Percentiles rank a stretch among this genome's conserved stretches.
Conservation (phyloP, 169 alveolate species). For the Cyclospora cayetanensis region DNA sequence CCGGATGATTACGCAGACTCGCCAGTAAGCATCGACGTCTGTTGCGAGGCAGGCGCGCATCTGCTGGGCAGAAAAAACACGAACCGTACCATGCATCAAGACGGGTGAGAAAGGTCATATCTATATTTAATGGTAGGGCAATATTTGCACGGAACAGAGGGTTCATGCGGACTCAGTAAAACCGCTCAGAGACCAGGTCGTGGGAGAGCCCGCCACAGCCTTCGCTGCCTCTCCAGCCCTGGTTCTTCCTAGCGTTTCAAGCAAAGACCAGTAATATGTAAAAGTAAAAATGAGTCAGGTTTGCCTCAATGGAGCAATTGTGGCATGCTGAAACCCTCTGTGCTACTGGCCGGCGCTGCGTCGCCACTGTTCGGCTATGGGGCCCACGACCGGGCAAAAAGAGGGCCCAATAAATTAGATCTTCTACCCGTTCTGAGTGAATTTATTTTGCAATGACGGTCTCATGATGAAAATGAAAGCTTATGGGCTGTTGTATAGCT, state of each 20-base stretch:
- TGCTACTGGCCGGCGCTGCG: constrained; percentile 52
- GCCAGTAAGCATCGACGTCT: constrained; percentile 39
- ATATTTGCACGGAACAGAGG: background rate
- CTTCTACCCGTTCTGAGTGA: background rate
- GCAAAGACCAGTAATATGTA: background rate
- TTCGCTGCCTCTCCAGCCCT: constrained; percentile 9
- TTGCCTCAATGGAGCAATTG: constrained; percentile 50
- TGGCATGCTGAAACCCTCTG: constrained; percentile 58
- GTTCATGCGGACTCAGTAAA: constrained; percentile 9
- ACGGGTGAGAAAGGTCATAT: no score
- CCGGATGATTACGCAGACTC: constrained; percentile 9
- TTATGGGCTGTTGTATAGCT: no score
- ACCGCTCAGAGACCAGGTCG: constrained; percentile 28
- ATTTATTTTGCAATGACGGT: background rate
- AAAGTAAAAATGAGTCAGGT: background rate
- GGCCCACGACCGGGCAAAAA: constrained; percentile 32
- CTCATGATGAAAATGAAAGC: no score
- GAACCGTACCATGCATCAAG: background rate
- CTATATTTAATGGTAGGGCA: background rate
- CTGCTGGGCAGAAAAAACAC: background rate
- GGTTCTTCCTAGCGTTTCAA: background rate
- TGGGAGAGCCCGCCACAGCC: constrained; percentile 42
- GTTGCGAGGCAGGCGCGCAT: background rate
- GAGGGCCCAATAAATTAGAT: background rate
- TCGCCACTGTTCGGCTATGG: constrained; percentile 19